phyloP scores from a whole-genome alignment of 164 flowering plant genomes.

The Tinospora cordifolia region DNA sequence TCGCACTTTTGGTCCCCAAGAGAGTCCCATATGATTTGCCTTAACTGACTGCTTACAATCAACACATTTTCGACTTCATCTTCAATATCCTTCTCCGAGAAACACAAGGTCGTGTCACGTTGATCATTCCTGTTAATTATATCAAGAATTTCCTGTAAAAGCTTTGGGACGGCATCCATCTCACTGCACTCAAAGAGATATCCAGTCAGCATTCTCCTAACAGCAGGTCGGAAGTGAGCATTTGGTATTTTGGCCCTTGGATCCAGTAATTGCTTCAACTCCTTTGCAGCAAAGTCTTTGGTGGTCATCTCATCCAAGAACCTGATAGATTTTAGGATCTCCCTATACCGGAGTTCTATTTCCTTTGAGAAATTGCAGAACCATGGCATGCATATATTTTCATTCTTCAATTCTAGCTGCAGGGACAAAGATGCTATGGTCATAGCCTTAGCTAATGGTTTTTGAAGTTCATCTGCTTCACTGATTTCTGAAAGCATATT shows the following conservation, averaged over 20 bases:
- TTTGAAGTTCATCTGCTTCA: constrained; percentile 37
- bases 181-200: constrained; percentile 71
- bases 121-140: constrained; percentile 36
- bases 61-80: constrained; percentile 59
- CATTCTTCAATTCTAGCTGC: constrained; percentile 26
- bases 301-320: constrained; percentile 28
- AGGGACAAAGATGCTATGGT: constrained; percentile 44
- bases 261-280: constrained; percentile 37
- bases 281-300: constrained; percentile 25
- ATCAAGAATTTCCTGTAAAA: constrained; percentile 33
- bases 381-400: constrained; percentile 16
- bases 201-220: constrained; percentile 43
- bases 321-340: constrained; percentile 57
- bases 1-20: constrained; percentile 37
- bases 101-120: constrained; percentile 4
- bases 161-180: constrained; percentile 44
- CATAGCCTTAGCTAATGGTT: constrained; percentile 61
- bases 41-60: constrained; percentile 48
- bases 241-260: constrained; percentile 32
- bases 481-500: constrained; percentile 37
- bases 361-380: constrained; percentile 45
- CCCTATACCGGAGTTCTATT: constrained; percentile 42
- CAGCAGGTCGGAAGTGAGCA: constrained; percentile 26
- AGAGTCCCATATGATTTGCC: constrained; percentile 51
- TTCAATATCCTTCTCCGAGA: constrained; percentile 34